phyloP scores from a whole-genome alignment of 2,329 filamentous ascomycete species.

The Fusarium sp. region DNA sequence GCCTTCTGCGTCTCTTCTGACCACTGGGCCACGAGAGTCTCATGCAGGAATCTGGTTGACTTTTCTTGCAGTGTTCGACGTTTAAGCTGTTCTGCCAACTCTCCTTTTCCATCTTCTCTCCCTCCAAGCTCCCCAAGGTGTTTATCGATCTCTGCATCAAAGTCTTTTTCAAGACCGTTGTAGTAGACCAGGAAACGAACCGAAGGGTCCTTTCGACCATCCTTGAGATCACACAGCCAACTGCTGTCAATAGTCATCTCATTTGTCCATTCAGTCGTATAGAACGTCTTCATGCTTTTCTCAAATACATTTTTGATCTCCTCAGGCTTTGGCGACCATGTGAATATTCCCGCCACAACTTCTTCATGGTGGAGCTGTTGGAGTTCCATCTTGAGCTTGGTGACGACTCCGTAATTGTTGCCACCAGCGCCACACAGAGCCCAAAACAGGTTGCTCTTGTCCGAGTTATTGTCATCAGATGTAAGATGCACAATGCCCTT shows the following conservation, averaged over 20 bases:
- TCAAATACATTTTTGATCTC: not conserved
- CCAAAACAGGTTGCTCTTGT: conserved; percentile 49
- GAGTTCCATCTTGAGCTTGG: conserved; percentile 45
- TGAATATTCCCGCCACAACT: conserved; percentile 44
- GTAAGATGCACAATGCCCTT: not conserved
- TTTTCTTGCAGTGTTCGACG: conserved; percentile 3
- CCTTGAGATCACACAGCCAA: conserved; percentile 29
- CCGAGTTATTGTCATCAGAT: rapidly evolving
- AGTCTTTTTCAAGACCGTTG: conserved; percentile 8
- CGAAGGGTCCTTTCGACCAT: not conserved
- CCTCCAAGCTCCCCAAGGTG: not conserved
- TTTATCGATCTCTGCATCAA: conserved; percentile 9
- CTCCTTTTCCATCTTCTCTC: rapidly evolving
- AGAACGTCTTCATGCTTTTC: conserved; percentile 43
- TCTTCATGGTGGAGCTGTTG: conserved; percentile 6
- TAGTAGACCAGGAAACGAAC: conserved; percentile 31
- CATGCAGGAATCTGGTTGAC: not conserved
- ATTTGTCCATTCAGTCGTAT: conserved; percentile 40
- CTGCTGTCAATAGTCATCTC: conserved; percentile 45
- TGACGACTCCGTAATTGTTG: conserved; percentile 55
- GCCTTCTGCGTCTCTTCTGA: not conserved
- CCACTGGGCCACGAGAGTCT: conserved; percentile 8
- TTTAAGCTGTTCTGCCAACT: conserved; percentile 32
- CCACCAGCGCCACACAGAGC: conserved; percentile 54
- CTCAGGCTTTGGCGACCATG: conserved; percentile 27